Base-by-base conservation (phyloP, 2,329 filamentous ascomycete species). In the Clarireedia homoeocarpa region DNA sequence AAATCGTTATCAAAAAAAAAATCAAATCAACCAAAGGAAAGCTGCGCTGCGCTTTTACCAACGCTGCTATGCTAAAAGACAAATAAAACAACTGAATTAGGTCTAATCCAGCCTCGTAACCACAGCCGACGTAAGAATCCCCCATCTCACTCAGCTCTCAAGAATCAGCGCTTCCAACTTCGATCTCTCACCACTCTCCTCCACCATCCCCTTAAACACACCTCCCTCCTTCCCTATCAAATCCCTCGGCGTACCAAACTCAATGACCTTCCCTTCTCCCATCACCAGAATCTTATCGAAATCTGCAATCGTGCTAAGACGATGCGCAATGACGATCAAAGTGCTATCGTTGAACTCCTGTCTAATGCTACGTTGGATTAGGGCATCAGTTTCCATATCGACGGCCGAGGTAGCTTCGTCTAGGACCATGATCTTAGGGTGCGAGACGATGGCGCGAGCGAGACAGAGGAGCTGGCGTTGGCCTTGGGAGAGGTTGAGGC, bases 381-480 rank as follows among this genome's bases (percentile, higher is more conserved):
- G 77, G 1, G 78, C 74, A 67, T 91, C 88, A 0, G 88, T 91
- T 42, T 78, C 75, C 84, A 89, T 89, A 69, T 91, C 88, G 2
- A 91, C 86, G 0, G 88, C 86, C 3, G 81, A 85, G 0, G 88
- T 92, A 0, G 88, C 88, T 72, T 91, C 88, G 67, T 92, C 88
- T 1, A 91, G 78, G 1, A 91, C 82, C 80, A 92, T 86, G 63
- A 92, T 83, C 66, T 86, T 86, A 3, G 88, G 86, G 0, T 84
- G 78, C 0, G 82, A 78, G 24, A 89, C 82, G 62, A 90, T 89
- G 51, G 84, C 86, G 51, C 83, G 83, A 0, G 86, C 86, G 4
- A 89, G 80, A 65, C 86, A 89, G 39, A 91, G 78, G 0, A 90
- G 82, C 69, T 91, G 87, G 2, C 87, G 79, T 69, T 91, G 87